A percentile compares a stretch with the other conserved stretches of the same genome.
phyloP scores from a whole-genome alignment of 441 rosid species.

The Croton laevigatus region DNA sequence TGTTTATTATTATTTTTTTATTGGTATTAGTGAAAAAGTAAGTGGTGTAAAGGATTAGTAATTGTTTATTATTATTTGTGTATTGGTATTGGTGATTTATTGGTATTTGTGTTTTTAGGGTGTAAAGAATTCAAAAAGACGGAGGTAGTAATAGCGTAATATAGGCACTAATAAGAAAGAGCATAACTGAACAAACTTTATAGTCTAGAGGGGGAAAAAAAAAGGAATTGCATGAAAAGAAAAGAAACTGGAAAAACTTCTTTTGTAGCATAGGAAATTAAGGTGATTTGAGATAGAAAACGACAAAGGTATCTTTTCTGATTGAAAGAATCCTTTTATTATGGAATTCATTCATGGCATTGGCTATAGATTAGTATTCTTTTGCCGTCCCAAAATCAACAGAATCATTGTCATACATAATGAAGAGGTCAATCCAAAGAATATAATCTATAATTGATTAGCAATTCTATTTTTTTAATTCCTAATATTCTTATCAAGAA shows the following conservation, averaged over 20 bases:
- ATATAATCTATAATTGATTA: background rate
- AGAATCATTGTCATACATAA: slow-evolving; percentile 1
- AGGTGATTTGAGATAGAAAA: background rate
- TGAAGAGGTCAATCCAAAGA: background rate
- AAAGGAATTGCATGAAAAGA: too few relatives aligned
- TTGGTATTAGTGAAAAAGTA: too few relatives aligned
- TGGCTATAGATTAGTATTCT: background rate
- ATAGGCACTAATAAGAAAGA: too few relatives aligned
- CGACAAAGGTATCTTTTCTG: background rate
- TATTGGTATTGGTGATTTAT: too few relatives aligned
- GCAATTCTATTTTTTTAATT: background rate
- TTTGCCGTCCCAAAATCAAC: slow-evolving; percentile 6
- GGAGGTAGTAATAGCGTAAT: too few relatives aligned
- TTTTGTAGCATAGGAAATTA: background rate
- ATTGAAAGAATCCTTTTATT: background rate
- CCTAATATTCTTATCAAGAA: background rate
- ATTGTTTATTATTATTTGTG: too few relatives aligned
- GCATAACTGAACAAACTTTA: too few relatives aligned
- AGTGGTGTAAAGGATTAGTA: too few relatives aligned
- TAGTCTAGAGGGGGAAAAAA: too few relatives aligned
- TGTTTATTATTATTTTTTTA: too few relatives aligned
- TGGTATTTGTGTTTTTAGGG: too few relatives aligned
- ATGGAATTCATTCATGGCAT: background rate
- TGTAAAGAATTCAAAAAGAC: too few relatives aligned
- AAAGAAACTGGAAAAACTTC: background rate